Base-by-base conservation (phyloP, 2,329 filamentous ascomycete genomes). In the Sporothrix brunneoviolacea region DNA sequence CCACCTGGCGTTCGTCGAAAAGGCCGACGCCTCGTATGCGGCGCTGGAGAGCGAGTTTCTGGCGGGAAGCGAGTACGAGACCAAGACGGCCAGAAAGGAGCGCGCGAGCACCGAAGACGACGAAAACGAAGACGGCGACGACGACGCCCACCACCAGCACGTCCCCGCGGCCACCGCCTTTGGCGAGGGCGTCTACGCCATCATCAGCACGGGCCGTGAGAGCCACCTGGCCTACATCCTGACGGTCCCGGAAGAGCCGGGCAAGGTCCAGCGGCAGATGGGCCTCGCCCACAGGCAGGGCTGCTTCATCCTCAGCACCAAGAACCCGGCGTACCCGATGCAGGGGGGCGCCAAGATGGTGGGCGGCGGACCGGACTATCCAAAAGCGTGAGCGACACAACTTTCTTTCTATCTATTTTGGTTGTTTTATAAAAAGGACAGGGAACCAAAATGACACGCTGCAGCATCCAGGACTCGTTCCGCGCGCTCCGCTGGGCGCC, bases 1-100 rank as follows among this genome's bases (percentile, higher is more conserved):
- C 10, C 91, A 88, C 68, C 84, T 93, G 75, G 80, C 79, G 1
- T 94, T 95, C 64, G 86, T 95, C 2, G 87, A 94, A 62, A 91
- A 91, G 65, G 71, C 80, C 0, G 76, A 79, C 6, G 71, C 74
- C 0, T 80, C 78, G 0, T 82, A 90, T 59, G 71, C 82, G 22
- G 75, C 84, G 7, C 71, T 95, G n/a, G 85, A 84, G 60, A 80
- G 86, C 4, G 76, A 77, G 6, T 89, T 94, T 64, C 73, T 93
- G 55, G 65, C 74, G 1, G 77, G 79, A 0, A 73, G 70, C 1
- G 80, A 86, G 0, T 28, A 28, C 24, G 24, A 28, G 6, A 10
- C 10, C 24, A 28, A 10, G 24, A 6, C 24, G 24, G 6, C 24
- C 6, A 28, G 10, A 28, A 28, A 28, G 24, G 24, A 28, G n/a